Percentiles rank a stretch among this genome's conserved stretches.
Conservation (phyloP, 208 protist genomes). For the Leishmania tropica region DNA sequence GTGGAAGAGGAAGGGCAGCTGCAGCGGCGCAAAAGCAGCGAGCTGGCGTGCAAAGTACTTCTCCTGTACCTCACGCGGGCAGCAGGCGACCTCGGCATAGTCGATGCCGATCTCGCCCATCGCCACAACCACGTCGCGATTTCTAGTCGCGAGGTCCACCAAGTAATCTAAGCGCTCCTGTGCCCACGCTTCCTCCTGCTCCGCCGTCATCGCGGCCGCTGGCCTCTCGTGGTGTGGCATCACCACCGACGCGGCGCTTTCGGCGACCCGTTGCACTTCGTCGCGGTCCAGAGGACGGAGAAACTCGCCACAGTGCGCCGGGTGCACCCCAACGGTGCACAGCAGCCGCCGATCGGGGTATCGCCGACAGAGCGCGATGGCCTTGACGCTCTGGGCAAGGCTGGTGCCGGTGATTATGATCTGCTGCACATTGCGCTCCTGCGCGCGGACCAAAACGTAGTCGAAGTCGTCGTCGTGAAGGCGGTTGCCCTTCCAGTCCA, state of each 20-base stretch:
- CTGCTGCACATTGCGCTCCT: slow-evolving; percentile 55
- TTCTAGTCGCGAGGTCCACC: slow-evolving; percentile 55
- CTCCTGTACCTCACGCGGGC: slow-evolving; percentile 73
- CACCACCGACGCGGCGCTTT: slow-evolving; percentile 44
- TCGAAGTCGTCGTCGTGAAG: slow-evolving; percentile 87
- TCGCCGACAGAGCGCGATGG: slow-evolving; percentile 73
- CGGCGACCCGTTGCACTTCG: slow-evolving; percentile 32
- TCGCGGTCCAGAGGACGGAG: slow-evolving; percentile 40
- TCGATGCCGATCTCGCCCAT: slow-evolving; percentile 93
- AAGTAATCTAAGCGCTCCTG: slow-evolving; percentile 57
- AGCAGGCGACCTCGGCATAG: slow-evolving; percentile 88
- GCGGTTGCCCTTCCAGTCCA: slow-evolving; percentile 79
- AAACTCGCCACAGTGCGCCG: slow-evolving; percentile 81
- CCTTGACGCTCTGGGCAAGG: slow-evolving; percentile 74
- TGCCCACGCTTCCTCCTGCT: slow-evolving; percentile 31
- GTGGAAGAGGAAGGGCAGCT: slow-evolving; percentile 93
- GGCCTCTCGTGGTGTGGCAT: slow-evolving; percentile 8
- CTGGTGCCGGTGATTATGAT: slow-evolving; percentile 89
- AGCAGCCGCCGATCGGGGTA: slow-evolving; percentile 54
- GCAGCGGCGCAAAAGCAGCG: slow-evolving; percentile 43
- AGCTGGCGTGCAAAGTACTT: slow-evolving; percentile 77
- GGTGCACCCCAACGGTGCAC: slow-evolving; percentile 89
- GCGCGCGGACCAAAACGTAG: slow-evolving; percentile 63
- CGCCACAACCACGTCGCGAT: slow-evolving; percentile 86
- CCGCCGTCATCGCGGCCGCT: neutral